Evolutionary conservation across 2,329 filamentous ascomycete genomes (phyloP).

Genomic region (Seiridium unicorne): DNA sequence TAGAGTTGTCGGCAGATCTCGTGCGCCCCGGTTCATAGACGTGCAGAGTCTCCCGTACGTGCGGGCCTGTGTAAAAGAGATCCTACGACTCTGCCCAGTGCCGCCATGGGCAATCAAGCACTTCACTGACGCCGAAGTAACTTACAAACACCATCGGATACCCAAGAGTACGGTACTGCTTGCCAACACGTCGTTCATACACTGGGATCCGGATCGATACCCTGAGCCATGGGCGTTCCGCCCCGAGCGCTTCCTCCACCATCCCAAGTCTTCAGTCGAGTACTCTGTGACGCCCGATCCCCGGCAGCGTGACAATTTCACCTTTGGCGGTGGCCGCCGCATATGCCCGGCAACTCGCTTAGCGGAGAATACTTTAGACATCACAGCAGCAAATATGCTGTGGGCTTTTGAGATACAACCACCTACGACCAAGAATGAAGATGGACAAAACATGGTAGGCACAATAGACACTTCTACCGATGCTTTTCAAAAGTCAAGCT

Average conservation of each 20-base stretch:
- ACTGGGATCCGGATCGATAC: slow-evolving; percentile 18
- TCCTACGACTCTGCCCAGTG: slow-evolving; percentile 20
- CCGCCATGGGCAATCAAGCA: slow-evolving; percentile 36
- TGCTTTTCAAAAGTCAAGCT: slow-evolving; percentile 8
- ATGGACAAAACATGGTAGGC: too few relatives aligned
- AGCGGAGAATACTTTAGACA: slow-evolving; percentile 40
- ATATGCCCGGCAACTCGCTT: slow-evolving; percentile 46
- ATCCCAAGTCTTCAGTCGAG: slow-evolving; percentile 14
- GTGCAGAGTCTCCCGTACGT: slow-evolving; percentile 28
- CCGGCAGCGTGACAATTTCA: slow-evolving; percentile 36
- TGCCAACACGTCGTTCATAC: slow-evolving; percentile 27
- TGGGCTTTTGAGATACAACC: slow-evolving; percentile 40
- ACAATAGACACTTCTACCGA: slow-evolving; percentile 6
- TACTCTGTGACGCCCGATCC: slow-evolving; percentile 22
- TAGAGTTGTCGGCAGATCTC: slow-evolving; percentile 29
- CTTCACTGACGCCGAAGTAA: slow-evolving; percentile 40
- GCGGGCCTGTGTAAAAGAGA: slow-evolving; percentile 29
- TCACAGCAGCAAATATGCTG: slow-evolving; percentile 27
- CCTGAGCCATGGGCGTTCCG: slow-evolving; percentile 14
- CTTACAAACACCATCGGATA: slow-evolving; percentile 42
- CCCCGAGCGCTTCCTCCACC: slow-evolving; percentile 16
- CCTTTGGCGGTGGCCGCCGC: slow-evolving; percentile 41
- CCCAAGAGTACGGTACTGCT: slow-evolving; percentile 40
- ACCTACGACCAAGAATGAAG: slow-evolving; percentile 3
- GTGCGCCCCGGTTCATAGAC: slow-evolving; percentile 28